Evolutionary conservation across 164 flowering plant genomes (phyloP).

Genomic region (Amborella trichopoda): DNA sequence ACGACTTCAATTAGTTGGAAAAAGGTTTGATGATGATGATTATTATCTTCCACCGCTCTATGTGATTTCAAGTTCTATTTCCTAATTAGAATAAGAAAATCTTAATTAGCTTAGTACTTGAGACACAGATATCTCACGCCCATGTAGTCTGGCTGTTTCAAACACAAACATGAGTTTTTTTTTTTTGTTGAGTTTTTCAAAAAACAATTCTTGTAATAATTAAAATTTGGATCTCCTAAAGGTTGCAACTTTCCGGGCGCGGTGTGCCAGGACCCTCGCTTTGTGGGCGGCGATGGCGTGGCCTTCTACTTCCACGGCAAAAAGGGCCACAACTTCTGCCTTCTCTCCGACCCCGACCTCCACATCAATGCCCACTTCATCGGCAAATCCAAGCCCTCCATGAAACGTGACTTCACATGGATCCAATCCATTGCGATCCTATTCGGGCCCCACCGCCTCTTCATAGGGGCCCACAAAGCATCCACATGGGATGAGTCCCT

Average conservation of each 20-base stretch:
- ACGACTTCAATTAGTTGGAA: too few relatives aligned
- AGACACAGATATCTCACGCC: background rate
- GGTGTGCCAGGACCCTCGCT: conserved; percentile 33
- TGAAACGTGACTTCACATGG: conserved; percentile 21
- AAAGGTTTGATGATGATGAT: too few relatives aligned
- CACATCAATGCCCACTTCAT: conserved; percentile 33
- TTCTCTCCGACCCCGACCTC: conserved; percentile 30
- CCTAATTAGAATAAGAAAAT: too few relatives aligned
- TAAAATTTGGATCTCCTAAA: background rate
- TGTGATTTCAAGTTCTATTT: too few relatives aligned
- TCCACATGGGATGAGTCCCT: conserved; percentile 40
- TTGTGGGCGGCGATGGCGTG: conserved; percentile 33
- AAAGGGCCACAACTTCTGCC: conserved; percentile 30
- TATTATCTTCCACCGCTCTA: too few relatives aligned
- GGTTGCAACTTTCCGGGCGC: conserved; percentile 26
- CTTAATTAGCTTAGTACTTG: background rate
- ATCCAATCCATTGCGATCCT: conserved; percentile 17
- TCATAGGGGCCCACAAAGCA: conserved; percentile 34
- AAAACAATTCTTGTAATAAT: background rate
- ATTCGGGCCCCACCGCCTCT: conserved; percentile 29
- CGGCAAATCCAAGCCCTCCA: conserved; percentile 4
- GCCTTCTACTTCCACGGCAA: conserved; percentile 42
- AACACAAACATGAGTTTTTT: background rate
- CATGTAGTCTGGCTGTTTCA: background rate
- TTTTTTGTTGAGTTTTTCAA: background rate